phyloP scores from a whole-genome alignment of 768 basidiomycete genomes.

The Phylloporus rhodoxanthus region DNA sequence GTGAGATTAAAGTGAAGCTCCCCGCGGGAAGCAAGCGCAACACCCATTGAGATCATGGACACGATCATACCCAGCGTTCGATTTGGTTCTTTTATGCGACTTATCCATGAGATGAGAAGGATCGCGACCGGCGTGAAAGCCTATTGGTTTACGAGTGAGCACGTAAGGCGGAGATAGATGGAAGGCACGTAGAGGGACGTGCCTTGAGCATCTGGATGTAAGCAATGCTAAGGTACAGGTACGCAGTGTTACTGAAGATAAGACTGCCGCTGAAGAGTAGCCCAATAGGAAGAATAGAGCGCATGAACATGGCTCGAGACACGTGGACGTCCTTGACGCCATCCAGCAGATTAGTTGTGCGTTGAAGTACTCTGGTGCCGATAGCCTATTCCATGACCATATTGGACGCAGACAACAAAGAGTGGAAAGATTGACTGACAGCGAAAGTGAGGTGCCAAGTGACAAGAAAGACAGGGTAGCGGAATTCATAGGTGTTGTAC shows the following conservation, averaged over 20 bases:
- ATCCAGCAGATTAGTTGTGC: slow-evolving; percentile 77
- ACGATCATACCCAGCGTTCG: slow-evolving; percentile 78
- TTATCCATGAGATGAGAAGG: slow-evolving; percentile 87
- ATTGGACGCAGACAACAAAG: slow-evolving; percentile 3
- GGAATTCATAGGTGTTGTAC: slow-evolving; percentile 78
- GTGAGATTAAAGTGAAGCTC: slow-evolving; percentile 80
- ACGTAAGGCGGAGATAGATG: neutral
- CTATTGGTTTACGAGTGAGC: slow-evolving; percentile 32
- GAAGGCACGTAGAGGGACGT: slow-evolving; percentile 10
- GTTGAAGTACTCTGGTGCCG: slow-evolving; percentile 80
- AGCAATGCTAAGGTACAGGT: slow-evolving; percentile 83
- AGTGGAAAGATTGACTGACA: slow-evolving; percentile 31
- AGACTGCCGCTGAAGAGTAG: slow-evolving; percentile 89
- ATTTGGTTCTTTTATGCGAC: slow-evolving; percentile 84
- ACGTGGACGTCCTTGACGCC: slow-evolving; percentile 75
- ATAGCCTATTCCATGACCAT: slow-evolving; percentile 43
- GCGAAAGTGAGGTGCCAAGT: slow-evolving; percentile 79
- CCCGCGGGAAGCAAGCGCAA: slow-evolving; percentile 84
- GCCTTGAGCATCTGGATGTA: slow-evolving; percentile 99
- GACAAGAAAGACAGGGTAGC: slow-evolving; percentile 88
- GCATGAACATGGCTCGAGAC: slow-evolving; percentile 69
- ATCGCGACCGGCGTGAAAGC: slow-evolving; percentile 90
- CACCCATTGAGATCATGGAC: slow-evolving; percentile 84
- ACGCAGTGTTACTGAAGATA: slow-evolving; percentile 87
- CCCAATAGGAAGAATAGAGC: slow-evolving; percentile 90